These are phyloP conservation scores for Closterium sp. DNA, from an alignment of 139 green algal genomes.

Conservation along the genomic window DNA sequence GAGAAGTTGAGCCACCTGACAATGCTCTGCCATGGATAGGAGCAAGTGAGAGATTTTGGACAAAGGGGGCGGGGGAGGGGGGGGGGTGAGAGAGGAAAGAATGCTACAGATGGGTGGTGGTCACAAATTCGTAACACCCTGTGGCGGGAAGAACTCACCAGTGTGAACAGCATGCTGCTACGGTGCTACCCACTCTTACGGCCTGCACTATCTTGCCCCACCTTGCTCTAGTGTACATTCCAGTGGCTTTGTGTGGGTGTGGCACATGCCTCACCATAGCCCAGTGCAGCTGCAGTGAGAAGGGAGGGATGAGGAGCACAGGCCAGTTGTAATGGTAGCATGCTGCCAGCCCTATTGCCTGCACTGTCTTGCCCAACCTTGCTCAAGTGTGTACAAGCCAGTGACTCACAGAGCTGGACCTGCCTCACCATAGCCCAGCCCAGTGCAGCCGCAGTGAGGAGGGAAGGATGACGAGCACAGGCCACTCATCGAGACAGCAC, in stretches of 20 bases:
- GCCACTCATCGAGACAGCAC: neutral
- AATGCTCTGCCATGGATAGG: neutral
- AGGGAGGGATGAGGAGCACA: slow-evolving; percentile 47
- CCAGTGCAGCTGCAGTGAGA: slow-evolving; percentile 47
- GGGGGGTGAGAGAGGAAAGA: no score
- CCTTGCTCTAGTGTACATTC: no score
- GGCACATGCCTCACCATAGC: neutral
- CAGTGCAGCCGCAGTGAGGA: neutral
- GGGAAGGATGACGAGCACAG: neutral
- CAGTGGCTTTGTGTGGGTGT: no score
- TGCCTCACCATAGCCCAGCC: neutral
- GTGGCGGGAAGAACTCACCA: no score
- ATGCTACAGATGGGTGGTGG: no score
- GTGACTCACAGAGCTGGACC: no score
- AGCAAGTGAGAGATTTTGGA: neutral
- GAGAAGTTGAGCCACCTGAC: neutral
- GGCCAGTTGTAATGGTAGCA: slow-evolving; percentile 49
- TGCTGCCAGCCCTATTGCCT: slow-evolving; percentile 34
- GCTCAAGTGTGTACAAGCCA: no score
- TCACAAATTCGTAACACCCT: no score
- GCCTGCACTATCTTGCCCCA: no score
- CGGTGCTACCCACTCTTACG: no score
- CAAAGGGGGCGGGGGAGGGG: no score
- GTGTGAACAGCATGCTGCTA: no score
- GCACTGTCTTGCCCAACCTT: neutral